Conservation (phyloP, 331 rosid genomes). For the Cydonia oblonga region DNA sequence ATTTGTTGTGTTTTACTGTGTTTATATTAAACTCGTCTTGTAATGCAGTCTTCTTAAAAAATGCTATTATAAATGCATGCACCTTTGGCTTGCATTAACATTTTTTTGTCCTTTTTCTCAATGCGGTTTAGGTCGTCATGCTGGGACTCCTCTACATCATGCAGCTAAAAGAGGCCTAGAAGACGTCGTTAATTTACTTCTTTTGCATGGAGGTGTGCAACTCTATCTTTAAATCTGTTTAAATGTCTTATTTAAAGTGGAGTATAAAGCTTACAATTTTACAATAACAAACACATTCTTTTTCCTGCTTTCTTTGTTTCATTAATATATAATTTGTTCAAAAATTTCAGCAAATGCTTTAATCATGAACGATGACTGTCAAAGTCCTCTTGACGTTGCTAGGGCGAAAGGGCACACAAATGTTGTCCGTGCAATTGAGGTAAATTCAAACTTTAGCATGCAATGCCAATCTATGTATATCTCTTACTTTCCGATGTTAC, state of each 20-base stretch:
- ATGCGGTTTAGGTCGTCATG: conserved; percentile 53
- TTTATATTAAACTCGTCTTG: neutral
- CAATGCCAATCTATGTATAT: neutral
- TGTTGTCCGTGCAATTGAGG: conserved; percentile 90
- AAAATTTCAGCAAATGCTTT: conserved; percentile 65
- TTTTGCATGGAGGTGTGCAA: conserved; percentile 61
- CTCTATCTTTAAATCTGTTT: neutral
- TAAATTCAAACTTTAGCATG: conserved; percentile 7
- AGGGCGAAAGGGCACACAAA: conserved; percentile 66
- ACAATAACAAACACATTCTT: neutral
- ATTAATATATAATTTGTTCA: conserved; percentile 8
- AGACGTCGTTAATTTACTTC: conserved; percentile 62
- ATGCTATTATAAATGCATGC: neutral
- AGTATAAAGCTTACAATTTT: neutral
- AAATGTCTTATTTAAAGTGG: neutral
- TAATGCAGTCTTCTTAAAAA: neutral
- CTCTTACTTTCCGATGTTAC: neutral
- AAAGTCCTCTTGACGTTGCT: conserved; percentile 81
- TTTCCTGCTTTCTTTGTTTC: neutral
- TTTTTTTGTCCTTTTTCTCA: neutral
- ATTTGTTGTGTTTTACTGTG: neutral
- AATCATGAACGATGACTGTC: conserved; percentile 88
- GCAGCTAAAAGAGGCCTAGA: conserved; percentile 92
- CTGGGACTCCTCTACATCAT: conserved; percentile 93
- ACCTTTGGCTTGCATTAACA: neutral